Conservation (phyloP, 306 rosid species). For the Quercus glauca region DNA sequence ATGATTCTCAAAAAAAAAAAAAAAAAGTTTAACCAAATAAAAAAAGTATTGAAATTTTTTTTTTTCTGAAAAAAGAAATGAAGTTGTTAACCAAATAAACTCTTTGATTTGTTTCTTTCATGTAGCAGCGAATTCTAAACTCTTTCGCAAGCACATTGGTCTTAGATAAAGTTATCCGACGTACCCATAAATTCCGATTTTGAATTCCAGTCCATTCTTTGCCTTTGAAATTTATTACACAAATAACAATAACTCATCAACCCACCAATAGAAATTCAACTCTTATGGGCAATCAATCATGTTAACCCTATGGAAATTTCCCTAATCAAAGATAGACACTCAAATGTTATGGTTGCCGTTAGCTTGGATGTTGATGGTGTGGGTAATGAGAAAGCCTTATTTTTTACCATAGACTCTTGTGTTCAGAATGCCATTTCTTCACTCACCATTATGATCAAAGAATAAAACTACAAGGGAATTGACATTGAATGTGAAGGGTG, state of each 20-base stretch:
- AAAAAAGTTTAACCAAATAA: too few species aligned
- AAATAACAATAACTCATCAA: constrained; percentile 38
- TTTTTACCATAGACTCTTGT: constrained; percentile 58
- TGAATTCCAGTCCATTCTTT: constrained; percentile 64
- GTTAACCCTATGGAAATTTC: constrained; percentile 64
- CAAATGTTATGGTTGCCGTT: constrained; percentile 65
- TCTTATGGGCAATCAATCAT: constrained; percentile 59
- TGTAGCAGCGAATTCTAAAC: constrained; percentile 17
- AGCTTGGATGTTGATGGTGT: constrained; percentile 74
- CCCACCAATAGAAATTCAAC: constrained; percentile 65
- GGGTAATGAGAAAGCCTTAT: background rate
- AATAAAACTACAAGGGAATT: constrained; percentile 58
- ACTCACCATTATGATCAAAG: constrained; percentile 55
- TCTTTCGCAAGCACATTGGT: constrained; percentile 76
- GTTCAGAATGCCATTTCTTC: constrained; percentile 70
- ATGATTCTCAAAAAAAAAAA: too few species aligned
- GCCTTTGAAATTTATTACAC: constrained; percentile 68
- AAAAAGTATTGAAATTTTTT: too few species aligned
- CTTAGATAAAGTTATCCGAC: constrained; percentile 55
- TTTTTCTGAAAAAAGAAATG: too few species aligned
- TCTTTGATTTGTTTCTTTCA: background rate
- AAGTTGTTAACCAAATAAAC: too few species aligned
- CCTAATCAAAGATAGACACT: constrained; percentile 35
- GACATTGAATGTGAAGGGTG: constrained; percentile 46
- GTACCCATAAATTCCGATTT: constrained; percentile 60